Evolutionary conservation across 129 eudicot species (phyloP).

Genomic region (Dittrichia graveolens): DNA sequence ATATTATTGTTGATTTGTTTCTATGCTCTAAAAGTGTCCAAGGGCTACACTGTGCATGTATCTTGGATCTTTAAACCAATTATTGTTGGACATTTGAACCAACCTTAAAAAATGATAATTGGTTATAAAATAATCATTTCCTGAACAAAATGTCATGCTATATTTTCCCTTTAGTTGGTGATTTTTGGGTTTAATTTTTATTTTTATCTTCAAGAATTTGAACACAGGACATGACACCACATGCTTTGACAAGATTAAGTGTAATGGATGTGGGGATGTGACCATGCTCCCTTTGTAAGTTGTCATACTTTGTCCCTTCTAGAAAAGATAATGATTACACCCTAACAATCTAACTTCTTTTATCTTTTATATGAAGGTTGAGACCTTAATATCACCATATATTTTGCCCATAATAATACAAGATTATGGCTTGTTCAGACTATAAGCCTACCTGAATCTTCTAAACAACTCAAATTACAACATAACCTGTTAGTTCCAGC

Average conservation of each 20-base stretch:
- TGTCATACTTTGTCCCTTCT: conserved; percentile 27
- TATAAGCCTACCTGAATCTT: background rate
- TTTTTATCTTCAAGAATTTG: conserved; percentile 7
- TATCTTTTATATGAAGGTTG: conserved; percentile 5
- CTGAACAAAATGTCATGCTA: conserved; percentile 10
- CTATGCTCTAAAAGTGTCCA: background rate
- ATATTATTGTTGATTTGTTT: background rate
- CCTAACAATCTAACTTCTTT: background rate
- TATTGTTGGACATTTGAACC: conserved; percentile 8
- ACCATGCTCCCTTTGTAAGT: conserved; percentile 29
- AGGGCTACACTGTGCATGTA: background rate
- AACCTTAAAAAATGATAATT: background rate
- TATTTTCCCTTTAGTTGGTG: conserved; percentile 10
- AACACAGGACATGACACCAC: conserved; percentile 34
- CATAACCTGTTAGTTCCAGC: background rate
- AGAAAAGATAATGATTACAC: conserved; percentile 25
- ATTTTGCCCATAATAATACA: background rate
- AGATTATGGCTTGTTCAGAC: background rate
- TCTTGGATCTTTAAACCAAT: conserved; percentile 19
- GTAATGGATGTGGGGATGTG: conserved; percentile 31
- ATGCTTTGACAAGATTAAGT: conserved; percentile 27
- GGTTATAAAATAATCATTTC: conserved; percentile 19
- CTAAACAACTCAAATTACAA: background rate
- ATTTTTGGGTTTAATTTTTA: conserved; percentile 17
- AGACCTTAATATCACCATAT: conserved; percentile 3